Conservation (phyloP, 768 basidiomycete genomes). For the Agaricus bisporus region DNA sequence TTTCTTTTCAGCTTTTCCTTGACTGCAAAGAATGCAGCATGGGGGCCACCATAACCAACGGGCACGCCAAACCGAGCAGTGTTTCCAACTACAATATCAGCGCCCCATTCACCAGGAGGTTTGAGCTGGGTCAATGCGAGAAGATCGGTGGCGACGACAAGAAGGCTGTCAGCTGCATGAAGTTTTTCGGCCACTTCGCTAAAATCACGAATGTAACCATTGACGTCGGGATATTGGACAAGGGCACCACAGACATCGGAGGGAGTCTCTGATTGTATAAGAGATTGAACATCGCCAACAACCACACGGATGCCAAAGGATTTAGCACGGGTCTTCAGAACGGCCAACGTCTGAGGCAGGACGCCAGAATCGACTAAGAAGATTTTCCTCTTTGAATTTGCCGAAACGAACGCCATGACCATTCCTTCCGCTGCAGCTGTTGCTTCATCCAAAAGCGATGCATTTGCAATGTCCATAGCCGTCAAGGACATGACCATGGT, state of each 20-base stretch:
- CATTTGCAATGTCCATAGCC: conserved; percentile 92
- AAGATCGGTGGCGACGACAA: conserved; percentile 87
- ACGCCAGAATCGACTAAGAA: conserved; percentile 86
- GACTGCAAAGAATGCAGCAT: conserved; percentile 96
- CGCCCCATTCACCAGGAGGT: conserved; percentile 98
- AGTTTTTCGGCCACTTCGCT: conserved; percentile 54
- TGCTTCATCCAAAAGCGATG: conserved; percentile 90
- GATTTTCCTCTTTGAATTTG: conserved; percentile 65
- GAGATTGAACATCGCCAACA: conserved; percentile 52
- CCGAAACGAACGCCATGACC: conserved; percentile 82
- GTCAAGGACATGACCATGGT: conserved; percentile 95
- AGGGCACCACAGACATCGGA: conserved; percentile 79
- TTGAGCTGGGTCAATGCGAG: conserved; percentile 89
- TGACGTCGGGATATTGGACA: conserved; percentile 90
- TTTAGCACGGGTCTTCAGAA: conserved; percentile 85
- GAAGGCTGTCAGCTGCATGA: conserved; percentile 73
- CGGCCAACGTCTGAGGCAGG: conserved; percentile 83
- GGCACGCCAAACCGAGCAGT: conserved; percentile 97
- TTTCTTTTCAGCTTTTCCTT: conserved; percentile 90
- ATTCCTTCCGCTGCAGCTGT: conserved; percentile 95
- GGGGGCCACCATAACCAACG: conserved; percentile 94
- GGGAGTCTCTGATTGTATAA: conserved; percentile 45
- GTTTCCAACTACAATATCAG: conserved; percentile 92
- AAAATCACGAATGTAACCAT: conserved; percentile 80
- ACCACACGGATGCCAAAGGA: conserved; percentile 87